A percentile compares a stretch with the other conserved stretches of the same genome.
Conservation (phyloP, 352 stramenopile genomes). For the Phytopythium delawarense region DNA sequence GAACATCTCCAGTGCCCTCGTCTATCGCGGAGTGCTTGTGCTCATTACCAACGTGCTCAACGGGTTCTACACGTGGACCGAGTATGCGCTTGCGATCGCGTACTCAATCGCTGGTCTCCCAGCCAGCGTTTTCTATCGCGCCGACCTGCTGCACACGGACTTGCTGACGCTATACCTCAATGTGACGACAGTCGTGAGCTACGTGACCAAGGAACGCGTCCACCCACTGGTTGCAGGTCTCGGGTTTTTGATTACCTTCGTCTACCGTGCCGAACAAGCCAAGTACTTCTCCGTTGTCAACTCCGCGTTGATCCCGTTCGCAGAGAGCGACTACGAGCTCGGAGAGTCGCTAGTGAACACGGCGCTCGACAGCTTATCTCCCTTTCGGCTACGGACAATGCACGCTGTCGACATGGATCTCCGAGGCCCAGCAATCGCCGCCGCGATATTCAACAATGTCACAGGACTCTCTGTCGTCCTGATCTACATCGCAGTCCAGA, state of each 20-base stretch:
- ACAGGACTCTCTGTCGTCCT: background rate
- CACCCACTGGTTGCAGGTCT: slow-evolving; percentile 22
- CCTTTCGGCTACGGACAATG: slow-evolving; percentile 19
- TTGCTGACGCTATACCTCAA: slow-evolving; percentile 38
- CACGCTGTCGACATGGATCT: slow-evolving; percentile 10
- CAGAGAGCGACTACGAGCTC: slow-evolving; percentile 10
- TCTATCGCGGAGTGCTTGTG: slow-evolving; percentile 27
- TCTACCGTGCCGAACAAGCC: slow-evolving; percentile 12
- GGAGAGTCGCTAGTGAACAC: slow-evolving; percentile 11
- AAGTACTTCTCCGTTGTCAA: slow-evolving; percentile 7
- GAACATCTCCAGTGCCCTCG: slow-evolving; percentile 32
- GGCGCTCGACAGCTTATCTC: slow-evolving; percentile 11
- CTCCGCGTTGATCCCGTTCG: slow-evolving; percentile 14
- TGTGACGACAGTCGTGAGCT: slow-evolving; percentile 22
- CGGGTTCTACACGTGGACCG: slow-evolving; percentile 34
- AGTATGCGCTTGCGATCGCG: slow-evolving; percentile 27
- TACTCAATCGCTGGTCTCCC: slow-evolving; percentile 8
- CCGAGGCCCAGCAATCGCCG: slow-evolving; percentile 8
- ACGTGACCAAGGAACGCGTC: slow-evolving; percentile 24
- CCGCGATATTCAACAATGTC: slow-evolving; percentile 19
- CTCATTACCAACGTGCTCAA: slow-evolving; percentile 38
- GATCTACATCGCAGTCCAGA: slow-evolving; percentile 4
- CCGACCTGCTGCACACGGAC: slow-evolving; percentile 24
- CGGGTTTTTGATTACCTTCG: slow-evolving; percentile 14
- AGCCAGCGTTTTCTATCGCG: slow-evolving; percentile 12